Evolutionary conservation across 2,329 filamentous ascomycete genomes (phyloP), one percentile per base, ranked within the genome.

Genomic region (Cephalotrichum gorgonifer): DNA sequence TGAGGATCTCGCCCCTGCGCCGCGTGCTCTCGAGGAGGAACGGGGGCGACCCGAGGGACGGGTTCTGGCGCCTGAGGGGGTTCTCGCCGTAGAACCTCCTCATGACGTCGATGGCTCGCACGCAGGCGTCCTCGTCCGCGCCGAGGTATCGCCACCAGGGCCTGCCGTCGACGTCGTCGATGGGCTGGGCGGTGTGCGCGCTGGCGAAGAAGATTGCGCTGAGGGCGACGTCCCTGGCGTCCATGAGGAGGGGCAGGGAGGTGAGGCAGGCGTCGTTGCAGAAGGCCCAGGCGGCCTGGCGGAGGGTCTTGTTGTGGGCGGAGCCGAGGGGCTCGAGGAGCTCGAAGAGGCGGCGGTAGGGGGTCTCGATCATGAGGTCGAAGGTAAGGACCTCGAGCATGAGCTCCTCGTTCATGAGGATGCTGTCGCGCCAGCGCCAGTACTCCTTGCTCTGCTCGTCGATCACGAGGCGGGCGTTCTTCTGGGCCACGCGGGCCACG

Each of bases 361-460:
- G 91, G 52, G 89, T 87, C 56, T 94, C 86, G 26, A 96, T 75
- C 65, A 90, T 88, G 43, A 98, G 74, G 62, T 98, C 93, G 64
- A 98, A 98, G 52, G 90, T 97, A 17, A 98, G 74, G 43, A 82
- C 81, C 64, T 97, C 93, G 15, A 98, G 76, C 70, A 98, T 85
- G 41, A 91, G 73, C 62, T 97, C 93, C 67, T 98, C 93, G 61
- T 94, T 88, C 55, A 86, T 84, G 14, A 97, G 72, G 50, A 98
- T 95, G 51, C 85, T 93, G 62, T 98, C 93, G 53, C 89, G 81
- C 93, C 93, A 98, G 60, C 86, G 81, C 93, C 93, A 98, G 63
- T 93, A 98, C 62, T 98, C 93, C 61, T 96, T 97, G 56, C 86
- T 94, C 65, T 97, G 90, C 66, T 97, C 93, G 62, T 98, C 93